Evolutionary conservation across 2,329 filamentous ascomycete genomes (phyloP).

Genomic region (Trichoderma brevicompactum): DNA sequence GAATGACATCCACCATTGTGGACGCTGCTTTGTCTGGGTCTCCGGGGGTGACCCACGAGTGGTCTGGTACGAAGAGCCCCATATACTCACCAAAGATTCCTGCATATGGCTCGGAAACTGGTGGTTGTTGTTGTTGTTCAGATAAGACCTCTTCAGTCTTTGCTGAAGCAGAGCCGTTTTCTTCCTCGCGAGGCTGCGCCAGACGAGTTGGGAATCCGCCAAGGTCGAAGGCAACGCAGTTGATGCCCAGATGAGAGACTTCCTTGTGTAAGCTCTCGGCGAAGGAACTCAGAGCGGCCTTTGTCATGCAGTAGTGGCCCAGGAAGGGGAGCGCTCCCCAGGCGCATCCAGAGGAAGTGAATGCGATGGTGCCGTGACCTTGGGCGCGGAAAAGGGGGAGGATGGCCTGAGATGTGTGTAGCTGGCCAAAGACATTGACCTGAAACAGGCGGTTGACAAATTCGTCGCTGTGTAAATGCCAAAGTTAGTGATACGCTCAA

Average conservation of each 20-base stretch:
- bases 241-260: slow-evolving; percentile 35
- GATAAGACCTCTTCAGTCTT: background rate
- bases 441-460: slow-evolving; percentile 37
- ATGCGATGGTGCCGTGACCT: slow-evolving; percentile 37
- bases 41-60: slow-evolving; percentile 36
- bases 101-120: slow-evolving; percentile 32
- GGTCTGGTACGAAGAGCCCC: slow-evolving; percentile 33
- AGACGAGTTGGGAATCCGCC: slow-evolving; percentile 40
- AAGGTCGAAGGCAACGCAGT: slow-evolving; percentile 40
- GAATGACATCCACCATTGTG: slow-evolving; percentile 38
- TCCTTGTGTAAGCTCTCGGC: slow-evolving; percentile 41
- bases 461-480: slow-evolving; percentile 30
- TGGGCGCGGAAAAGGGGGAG: slow-evolving; percentile 38
- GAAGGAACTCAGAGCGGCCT: slow-evolving; percentile 38
- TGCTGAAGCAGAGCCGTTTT: slow-evolving; percentile 25
- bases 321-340: slow-evolving; percentile 41
- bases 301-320: slow-evolving; percentile 40
- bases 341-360: slow-evolving; percentile 38
- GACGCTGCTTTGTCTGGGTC: slow-evolving; percentile 35
- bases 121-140: background rate
- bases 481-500: background rate
- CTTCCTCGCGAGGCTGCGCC: slow-evolving; percentile 34
- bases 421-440: slow-evolving; percentile 39
- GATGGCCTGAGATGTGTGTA: slow-evolving; percentile 38
- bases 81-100: slow-evolving; percentile 32